Conservation (phyloP, 2,329 filamentous ascomycete species). For the Ceratocystis cubensis region DNA sequence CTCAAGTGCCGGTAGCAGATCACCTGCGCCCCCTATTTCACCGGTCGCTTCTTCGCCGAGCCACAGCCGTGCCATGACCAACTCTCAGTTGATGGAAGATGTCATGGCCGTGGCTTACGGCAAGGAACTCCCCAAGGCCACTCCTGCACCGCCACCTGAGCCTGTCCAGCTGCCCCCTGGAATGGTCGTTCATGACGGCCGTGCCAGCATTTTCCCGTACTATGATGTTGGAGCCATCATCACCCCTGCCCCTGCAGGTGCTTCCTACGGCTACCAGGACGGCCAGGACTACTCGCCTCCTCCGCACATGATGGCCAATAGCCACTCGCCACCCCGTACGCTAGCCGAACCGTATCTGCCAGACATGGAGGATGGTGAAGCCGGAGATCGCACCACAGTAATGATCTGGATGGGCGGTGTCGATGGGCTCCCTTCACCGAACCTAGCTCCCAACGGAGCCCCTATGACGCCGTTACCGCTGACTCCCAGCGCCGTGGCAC, state of each 20-base stretch:
- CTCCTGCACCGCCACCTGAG: neutral
- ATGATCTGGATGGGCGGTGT: slow-evolving; percentile 21
- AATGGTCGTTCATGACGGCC: slow-evolving; percentile 13
- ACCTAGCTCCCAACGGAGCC: neutral
- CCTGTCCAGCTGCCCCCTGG: slow-evolving; percentile 10
- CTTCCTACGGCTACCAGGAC: slow-evolving; percentile 18
- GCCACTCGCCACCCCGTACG: neutral
- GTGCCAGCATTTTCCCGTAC: slow-evolving; percentile 13
- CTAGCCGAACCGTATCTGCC: neutral
- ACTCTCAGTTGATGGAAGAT: slow-evolving; percentile 18
- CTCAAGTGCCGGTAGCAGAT: neutral
- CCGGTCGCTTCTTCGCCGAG: slow-evolving; percentile 8
- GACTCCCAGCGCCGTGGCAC: slow-evolving; percentile 8
- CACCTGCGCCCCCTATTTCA: neutral
- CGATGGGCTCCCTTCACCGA: neutral
- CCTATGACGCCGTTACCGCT: slow-evolving; percentile 3
- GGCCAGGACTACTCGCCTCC: slow-evolving; percentile 4
- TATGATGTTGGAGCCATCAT: slow-evolving; percentile 7
- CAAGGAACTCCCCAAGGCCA: neutral
- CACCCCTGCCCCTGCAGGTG: neutral
- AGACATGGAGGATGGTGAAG: neutral
- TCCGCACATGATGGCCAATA: neutral
- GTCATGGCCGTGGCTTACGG: slow-evolving; percentile 17
- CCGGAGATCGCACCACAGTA: slow-evolving; percentile 10
- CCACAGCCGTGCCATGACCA: slow-evolving; percentile 16